phyloP scores from a whole-genome alignment of 371 early-diverging fungal species.

The Chytridium lagenaria region DNA sequence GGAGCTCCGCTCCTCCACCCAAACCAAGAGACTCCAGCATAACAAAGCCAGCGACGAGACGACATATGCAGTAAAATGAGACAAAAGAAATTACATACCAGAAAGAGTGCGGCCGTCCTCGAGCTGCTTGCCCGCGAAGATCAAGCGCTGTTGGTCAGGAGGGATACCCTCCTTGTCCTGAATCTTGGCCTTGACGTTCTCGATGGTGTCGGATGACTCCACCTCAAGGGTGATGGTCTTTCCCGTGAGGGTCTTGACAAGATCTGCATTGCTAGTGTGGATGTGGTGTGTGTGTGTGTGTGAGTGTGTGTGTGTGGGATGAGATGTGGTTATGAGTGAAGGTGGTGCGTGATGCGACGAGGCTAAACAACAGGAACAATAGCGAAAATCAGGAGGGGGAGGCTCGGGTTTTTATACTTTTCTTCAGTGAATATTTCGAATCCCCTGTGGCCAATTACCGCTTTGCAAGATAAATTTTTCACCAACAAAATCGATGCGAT shows the following conservation, averaged over 20 bases:
- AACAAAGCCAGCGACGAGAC: background rate
- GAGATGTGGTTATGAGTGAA: background rate
- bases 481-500: background rate
- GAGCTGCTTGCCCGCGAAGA: conserved; percentile 98
- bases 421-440: background rate
- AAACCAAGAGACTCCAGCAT: background rate
- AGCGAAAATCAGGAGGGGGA: background rate
- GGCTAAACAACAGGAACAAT: background rate
- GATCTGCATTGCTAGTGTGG: conserved; percentile 69
- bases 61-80: background rate
- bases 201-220: conserved; percentile 93
- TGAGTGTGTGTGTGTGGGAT: background rate
- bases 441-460: background rate
- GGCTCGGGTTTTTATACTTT: background rate
- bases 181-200: conserved; percentile 96
- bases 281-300: background rate
- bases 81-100: conserved; percentile 16
- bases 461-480: background rate
- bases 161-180: conserved; percentile 97
- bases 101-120: conserved; percentile 88
- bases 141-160: conserved; percentile 93
- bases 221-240: conserved; percentile 94
- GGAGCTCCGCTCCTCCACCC: background rate
- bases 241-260: conserved; percentile 91
- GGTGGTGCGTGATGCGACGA: too few relatives aligned